Conservation (phyloP, 116 monocot genomes). For the Trichopus zeylanicus region DNA sequence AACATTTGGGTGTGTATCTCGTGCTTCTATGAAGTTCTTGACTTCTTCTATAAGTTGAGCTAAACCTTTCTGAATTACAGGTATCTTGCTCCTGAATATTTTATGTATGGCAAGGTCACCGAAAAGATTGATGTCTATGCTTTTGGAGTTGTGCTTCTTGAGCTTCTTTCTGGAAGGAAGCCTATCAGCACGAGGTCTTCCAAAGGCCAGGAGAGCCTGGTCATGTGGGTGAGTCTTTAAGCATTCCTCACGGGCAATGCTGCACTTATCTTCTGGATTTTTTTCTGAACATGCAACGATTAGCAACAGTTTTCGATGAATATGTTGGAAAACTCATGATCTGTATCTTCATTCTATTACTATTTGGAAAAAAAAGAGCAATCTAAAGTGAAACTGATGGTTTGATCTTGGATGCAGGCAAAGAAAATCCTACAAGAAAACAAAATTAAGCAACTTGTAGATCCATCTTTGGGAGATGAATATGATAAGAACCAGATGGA, state of each 20-base stretch:
- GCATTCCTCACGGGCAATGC: no score
- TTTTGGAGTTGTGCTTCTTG: conserved; percentile 86
- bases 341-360: no score
- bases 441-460: conserved; percentile 36
- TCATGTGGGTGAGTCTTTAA: conserved; percentile 76
- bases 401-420: conserved; percentile 28
- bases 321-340: no score
- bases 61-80: conserved; percentile 17
- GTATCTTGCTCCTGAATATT: conserved; percentile 88
- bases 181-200: conserved; percentile 44
- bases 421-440: conserved; percentile 37
- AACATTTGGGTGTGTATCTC: conserved; percentile 40
- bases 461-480: conserved; percentile 40
- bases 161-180: conserved; percentile 78
- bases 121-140: conserved; percentile 89
- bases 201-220: conserved; percentile 73
- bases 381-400: background rate
- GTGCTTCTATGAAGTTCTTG: background rate
- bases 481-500: conserved; percentile 29
- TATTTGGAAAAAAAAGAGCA: no score
- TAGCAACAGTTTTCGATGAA: no score
- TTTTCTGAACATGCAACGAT: no score
- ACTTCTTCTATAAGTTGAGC: background rate
- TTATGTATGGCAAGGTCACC: conserved; percentile 69
- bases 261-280: no score